Evolutionary conservation across 2,329 filamentous ascomycete species (phyloP).

Genomic region (Penicillium fuscoglaucum): DNA sequence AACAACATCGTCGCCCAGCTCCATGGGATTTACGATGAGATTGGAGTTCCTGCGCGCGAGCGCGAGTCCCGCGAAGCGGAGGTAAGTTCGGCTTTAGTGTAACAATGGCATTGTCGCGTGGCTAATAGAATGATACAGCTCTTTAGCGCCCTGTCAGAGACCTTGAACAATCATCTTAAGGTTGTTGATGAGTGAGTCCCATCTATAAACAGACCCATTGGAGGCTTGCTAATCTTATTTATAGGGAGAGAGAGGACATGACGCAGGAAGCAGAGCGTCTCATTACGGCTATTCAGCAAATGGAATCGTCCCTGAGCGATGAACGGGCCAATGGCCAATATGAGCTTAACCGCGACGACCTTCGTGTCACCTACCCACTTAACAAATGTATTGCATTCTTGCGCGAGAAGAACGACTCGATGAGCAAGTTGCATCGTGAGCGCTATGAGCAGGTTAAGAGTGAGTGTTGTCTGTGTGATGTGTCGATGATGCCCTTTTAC

Average conservation of each 20-base stretch:
- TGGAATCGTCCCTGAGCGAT: constrained; percentile 88
- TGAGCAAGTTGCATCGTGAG: constrained; percentile 82
- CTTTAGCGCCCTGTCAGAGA: constrained; percentile 87
- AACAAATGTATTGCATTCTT: constrained; percentile 74
- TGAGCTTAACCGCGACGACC: constrained; percentile 63
- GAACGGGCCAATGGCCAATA: constrained; percentile 64
- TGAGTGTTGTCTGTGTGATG: constrained; percentile 48
- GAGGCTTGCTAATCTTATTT: constrained; percentile 13
- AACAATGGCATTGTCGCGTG: background rate
- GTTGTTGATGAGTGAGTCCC: constrained; percentile 66
- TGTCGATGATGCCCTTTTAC: constrained; percentile 6
- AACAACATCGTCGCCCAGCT: constrained; percentile 90
- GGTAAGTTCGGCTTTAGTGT: constrained; percentile 55
- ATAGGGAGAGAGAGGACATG: constrained; percentile 81
- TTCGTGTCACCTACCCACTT: constrained; percentile 81
- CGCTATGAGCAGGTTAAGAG: constrained; percentile 95
- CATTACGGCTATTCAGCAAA: constrained; percentile 83
- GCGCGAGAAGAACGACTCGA: constrained; percentile 80
- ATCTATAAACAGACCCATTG: constrained; percentile 4
- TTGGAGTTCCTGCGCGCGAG: constrained; percentile 91
- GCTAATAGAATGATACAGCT: constrained; percentile 57
- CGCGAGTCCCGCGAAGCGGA: constrained; percentile 86
- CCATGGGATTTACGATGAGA: constrained; percentile 94
- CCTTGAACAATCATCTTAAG: constrained; percentile 84
- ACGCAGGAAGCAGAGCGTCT: constrained; percentile 85